Base-by-base conservation (phyloP, 208 protist species). In the Leishmania guyanensis region DNA sequence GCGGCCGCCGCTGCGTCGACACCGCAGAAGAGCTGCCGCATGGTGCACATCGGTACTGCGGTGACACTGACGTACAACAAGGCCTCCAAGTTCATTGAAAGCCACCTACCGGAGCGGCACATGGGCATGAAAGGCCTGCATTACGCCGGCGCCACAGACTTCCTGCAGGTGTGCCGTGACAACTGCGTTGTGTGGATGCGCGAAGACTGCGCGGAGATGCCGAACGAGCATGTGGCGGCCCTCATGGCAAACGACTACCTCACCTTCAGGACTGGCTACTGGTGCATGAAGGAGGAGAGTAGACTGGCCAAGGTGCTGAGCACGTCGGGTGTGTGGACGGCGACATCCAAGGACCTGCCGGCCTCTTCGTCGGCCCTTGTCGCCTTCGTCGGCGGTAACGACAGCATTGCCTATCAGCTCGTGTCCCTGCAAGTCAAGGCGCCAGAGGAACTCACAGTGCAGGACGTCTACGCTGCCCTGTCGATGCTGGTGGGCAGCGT, bases 111-210 rank as follows among this genome's bases (percentile, higher is more conserved):
- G 3, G 83, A 83, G 51, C 78, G 54, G 6, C 87, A 95, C 73
- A 39, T 77, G 9, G 90, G 80, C 56, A 93, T 95, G 88, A 62
- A 36, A 54, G 77, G 20, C 0, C 48, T 95, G 62, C 81, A 82
- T 5, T 74, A 91, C 74, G 72, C 91, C 26, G 92, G 91, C 29
- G 73, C 88, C 36, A 84, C 84, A 53, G 84, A 72, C 76, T 94
- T 95, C 75, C 89, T 88, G 60, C 77, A 92, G 39, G 70, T 95
- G 4, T 97, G 94, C 82, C 76, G 82, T 22, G 64, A 87, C 69
- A 92, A 96, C 79, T 97, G 94, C 80, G 39, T 96, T 22, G 29
- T 97, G 33, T 97, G 90, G 91, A 70, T 96, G 53, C 94, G 92
- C 14, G 72, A 84, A 53, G 86, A 81, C 81, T 97, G 93, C 73